Evolutionary conservation across 768 basidiomycete species (phyloP).

Genomic region (Suillus decipiens): DNA sequence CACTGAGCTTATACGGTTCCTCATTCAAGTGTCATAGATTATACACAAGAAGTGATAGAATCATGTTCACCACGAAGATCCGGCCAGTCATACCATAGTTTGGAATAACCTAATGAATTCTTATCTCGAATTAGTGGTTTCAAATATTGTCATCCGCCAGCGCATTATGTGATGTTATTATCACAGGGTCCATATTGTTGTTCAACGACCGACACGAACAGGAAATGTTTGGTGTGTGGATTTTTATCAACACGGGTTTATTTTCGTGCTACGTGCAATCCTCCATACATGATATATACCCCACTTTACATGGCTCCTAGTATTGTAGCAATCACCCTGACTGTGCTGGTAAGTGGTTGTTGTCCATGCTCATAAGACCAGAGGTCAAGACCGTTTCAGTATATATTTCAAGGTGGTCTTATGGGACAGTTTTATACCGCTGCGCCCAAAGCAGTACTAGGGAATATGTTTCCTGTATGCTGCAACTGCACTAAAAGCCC

Average conservation of each 20-base stretch:
- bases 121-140: constrained; percentile 10
- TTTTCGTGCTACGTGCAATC: constrained; percentile 19
- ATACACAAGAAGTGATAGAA: constrained; percentile 9
- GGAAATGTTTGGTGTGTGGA: constrained; percentile 15
- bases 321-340: constrained; percentile 11
- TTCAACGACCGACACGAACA: constrained; percentile 15
- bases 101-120: not conserved
- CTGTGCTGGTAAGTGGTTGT: constrained; percentile 14
- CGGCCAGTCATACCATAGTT: not conserved
- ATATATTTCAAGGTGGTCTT: constrained; percentile 14
- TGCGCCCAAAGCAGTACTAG: constrained; percentile 15
- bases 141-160: constrained; percentile 14
- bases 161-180: constrained; percentile 22
- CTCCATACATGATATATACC: not conserved
- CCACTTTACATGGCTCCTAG: constrained; percentile 2
- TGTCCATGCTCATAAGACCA: not conserved
- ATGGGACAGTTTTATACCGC: constrained; percentile 11
- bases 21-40: constrained; percentile 12
- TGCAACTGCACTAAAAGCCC: too few relatives aligned
- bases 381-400: constrained; percentile 12
- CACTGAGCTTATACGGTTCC: not conserved
- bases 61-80: constrained; percentile 14
- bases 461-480: constrained; percentile 12
- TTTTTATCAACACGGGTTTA: constrained; percentile 22
- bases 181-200: constrained; percentile 20